These are phyloP conservation scores for Leptographium wingfieldii DNA, from an alignment of 2,329 filamentous ascomycete species.

Conservation along the genomic window DNA sequence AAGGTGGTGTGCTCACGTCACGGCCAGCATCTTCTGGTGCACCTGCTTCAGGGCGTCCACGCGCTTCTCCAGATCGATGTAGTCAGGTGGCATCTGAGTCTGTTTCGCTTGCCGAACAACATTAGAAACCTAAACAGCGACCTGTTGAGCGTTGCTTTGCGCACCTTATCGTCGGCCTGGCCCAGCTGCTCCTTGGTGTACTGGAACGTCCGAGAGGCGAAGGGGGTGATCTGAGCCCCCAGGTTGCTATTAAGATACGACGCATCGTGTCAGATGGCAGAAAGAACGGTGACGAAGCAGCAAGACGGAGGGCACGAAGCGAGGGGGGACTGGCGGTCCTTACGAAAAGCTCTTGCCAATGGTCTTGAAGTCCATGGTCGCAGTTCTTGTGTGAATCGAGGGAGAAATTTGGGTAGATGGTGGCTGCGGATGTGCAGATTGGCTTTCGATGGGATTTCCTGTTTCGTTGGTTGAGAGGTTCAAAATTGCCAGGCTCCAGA, in stretches of 20 bases:
- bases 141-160: background rate
- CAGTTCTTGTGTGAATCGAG: slow-evolving; percentile 2
- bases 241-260: slow-evolving; percentile 27
- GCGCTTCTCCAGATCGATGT: slow-evolving; percentile 96
- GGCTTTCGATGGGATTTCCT: background rate
- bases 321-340: slow-evolving; percentile 13
- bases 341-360: slow-evolving; percentile 45
- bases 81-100: slow-evolving; percentile 95
- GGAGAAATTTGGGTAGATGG: background rate
- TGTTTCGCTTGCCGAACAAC: slow-evolving; percentile 21
- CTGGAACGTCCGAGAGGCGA: slow-evolving; percentile 87
- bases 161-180: slow-evolving; percentile 83
- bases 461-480: background rate
- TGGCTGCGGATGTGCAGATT: background rate
- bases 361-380: slow-evolving; percentile 45
- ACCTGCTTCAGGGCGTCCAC: slow-evolving; percentile 95
- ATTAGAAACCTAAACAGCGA: background rate
- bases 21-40: slow-evolving; percentile 91
- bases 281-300: background rate
- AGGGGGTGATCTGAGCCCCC: slow-evolving; percentile 79
- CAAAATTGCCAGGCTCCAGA: background rate
- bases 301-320: background rate
- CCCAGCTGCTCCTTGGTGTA: slow-evolving; percentile 97
- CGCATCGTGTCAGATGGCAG: slow-evolving; percentile 1
- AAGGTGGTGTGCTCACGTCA: slow-evolving; percentile 56